Conservation (phyloP, 176 grass and related monocot species). For the Dactylis glomerata region DNA sequence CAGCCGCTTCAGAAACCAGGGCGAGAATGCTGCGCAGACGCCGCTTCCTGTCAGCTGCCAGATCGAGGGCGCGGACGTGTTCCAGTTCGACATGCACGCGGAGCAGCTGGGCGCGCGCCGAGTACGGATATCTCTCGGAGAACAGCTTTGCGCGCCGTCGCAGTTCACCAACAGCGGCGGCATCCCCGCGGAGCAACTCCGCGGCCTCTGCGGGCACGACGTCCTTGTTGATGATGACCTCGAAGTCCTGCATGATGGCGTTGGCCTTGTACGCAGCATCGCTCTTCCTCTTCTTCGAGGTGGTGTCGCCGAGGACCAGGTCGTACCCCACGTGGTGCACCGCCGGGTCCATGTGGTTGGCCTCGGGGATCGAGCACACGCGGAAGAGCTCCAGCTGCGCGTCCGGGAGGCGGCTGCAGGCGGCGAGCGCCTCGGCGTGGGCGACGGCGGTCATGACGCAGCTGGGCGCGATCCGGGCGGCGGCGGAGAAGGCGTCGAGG, state of each 20-base stretch:
- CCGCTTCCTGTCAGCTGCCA: neutral
- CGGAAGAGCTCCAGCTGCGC: neutral
- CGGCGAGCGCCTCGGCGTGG: neutral
- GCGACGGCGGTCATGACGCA: neutral
- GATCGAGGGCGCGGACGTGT: neutral
- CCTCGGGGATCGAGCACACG: neutral
- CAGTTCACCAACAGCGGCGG: neutral
- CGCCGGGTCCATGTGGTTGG: neutral
- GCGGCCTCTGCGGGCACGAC: neutral
- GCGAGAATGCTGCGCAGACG: neutral
- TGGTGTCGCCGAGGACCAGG: neutral
- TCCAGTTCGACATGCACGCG: neutral
- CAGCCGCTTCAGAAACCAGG: neutral
- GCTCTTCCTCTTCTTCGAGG: neutral
- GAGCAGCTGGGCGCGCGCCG: neutral
- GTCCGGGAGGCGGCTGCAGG: neutral
- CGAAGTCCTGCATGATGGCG: neutral
- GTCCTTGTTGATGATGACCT: neutral
- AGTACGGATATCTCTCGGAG: neutral
- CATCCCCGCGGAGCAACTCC: neutral
- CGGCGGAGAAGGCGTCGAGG: conserved; percentile 6
- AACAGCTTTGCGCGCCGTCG: neutral
- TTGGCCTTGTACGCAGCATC: neutral
- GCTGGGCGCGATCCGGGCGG: neutral
- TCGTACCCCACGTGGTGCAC: neutral